These are phyloP conservation scores for Candida vartiovaarae DNA, from an alignment of 805 yeast genomes.

Conservation along the genomic window DNA sequence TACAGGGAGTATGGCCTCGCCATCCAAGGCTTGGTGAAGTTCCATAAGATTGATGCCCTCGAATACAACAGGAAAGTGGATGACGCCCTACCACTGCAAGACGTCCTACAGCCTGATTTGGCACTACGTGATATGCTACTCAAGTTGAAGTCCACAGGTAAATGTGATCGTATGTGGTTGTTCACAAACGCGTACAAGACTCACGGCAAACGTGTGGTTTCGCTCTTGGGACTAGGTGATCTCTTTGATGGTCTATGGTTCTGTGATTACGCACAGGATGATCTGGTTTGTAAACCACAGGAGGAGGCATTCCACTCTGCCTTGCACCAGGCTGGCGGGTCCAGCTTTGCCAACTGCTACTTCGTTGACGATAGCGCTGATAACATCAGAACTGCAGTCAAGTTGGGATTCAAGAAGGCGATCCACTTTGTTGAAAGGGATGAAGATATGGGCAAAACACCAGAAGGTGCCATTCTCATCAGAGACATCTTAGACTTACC, in stretches of 20 bases:
- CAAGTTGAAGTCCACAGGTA: slow-evolving; percentile 34
- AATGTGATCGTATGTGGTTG: slow-evolving; percentile 76
- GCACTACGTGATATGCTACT: slow-evolving; percentile 46
- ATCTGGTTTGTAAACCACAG: slow-evolving; percentile 89
- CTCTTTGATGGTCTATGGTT: slow-evolving; percentile 88
- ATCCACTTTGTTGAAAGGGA: slow-evolving; percentile 72
- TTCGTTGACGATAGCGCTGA: slow-evolving; percentile 85
- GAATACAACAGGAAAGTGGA: slow-evolving; percentile 87
- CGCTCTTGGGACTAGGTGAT: slow-evolving; percentile 83
- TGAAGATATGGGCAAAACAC: slow-evolving; percentile 35
- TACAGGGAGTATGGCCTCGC: slow-evolving; percentile 89
- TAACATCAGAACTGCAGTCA: slow-evolving; percentile 68
- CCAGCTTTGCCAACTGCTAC: slow-evolving; percentile 43
- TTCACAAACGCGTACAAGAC: slow-evolving; percentile 91
- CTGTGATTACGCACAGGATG: slow-evolving; percentile 68
- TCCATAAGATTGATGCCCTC: slow-evolving; percentile 71
- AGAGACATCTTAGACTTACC: slow-evolving; percentile 49
- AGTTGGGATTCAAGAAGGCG: slow-evolving; percentile 65
- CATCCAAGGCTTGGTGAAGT: slow-evolving; percentile 71
- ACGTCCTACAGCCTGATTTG: slow-evolving; percentile 60
- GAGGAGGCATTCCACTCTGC: slow-evolving; percentile 55
- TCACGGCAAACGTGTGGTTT: slow-evolving; percentile 78
- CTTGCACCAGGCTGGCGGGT: slow-evolving; percentile 56
- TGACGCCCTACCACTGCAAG: slow-evolving; percentile 82
- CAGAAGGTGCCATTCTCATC: slow-evolving; percentile 44